Base-by-base conservation (phyloP, 2,329 filamentous ascomycete species). In the Diaporthe aspalathi region DNA sequence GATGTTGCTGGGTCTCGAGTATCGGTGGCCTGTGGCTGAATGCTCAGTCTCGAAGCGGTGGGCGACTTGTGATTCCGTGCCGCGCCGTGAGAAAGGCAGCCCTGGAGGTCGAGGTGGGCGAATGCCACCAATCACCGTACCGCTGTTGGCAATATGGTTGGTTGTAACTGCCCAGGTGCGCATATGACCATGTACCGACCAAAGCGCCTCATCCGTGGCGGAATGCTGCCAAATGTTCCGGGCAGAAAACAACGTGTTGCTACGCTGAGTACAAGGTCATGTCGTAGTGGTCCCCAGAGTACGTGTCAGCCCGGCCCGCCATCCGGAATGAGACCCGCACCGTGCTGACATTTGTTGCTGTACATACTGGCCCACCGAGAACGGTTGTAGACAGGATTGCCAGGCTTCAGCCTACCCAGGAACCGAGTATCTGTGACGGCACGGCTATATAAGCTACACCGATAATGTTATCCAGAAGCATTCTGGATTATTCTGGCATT, bases 1-100 rank as follows among this genome's bases (percentile, higher is more conserved):
- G n/a, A n/a, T n/a, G 22, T 16, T 47, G 43, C 29, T 49, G 7
- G 24, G 40, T 47, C 20, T 35, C 27, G 43, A 62, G 35, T 32
- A 35, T 60, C 22, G 56, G 24, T 49, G 24, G 43, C 43, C 45
- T 62, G 57, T 63, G 40, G 57, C 43, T 63, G 40, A 47, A 14
- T 56, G n/a, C n/a, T n/a, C n/a, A n/a, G 60, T 63, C 60, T 63
- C 43, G 29, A 63, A 63, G 27, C 35, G 43, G 43, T 63, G 40
- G 60, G 43, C 27, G 43, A 24, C n/a, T n/a, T 49, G 22, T 35
- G 27, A 38, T 63, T 49, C 43, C 43, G 43, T 63, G 60, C 60
- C 43, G 40, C 14, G 27, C 27, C 43, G 43, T 17, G 45, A 62
- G 47, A 49, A n/a, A 49, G 43, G 60, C 43, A n/a, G n/a, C n/a